Conservation (phyloP, 257 asterid species). For the Ajuga chamaepitys region DNA sequence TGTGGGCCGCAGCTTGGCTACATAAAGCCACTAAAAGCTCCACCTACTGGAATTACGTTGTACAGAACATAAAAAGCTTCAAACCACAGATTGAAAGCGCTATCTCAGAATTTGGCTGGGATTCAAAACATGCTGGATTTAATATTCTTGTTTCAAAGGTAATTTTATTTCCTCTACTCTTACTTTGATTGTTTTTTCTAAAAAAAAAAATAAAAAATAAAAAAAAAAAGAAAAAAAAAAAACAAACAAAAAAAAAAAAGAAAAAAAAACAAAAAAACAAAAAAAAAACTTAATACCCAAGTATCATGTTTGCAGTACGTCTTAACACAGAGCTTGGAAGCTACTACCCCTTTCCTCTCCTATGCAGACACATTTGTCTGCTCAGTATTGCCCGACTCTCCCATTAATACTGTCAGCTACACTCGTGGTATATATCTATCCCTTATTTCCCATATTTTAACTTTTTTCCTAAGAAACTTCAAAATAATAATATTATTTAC, state of each 20-base stretch:
- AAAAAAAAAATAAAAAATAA: too few species aligned
- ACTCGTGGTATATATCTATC: constrained; percentile 21
- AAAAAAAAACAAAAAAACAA: too few species aligned
- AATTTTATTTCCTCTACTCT: not conserved
- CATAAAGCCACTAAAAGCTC: constrained; percentile 32
- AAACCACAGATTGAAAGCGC: constrained; percentile 18
- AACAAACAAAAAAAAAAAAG: too few species aligned
- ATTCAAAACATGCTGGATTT: constrained; percentile 50
- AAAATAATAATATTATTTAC: too few species aligned
- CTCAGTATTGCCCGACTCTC: constrained; percentile 34
- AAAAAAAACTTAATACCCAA: too few species aligned
- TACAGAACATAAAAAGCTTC: constrained; percentile 19
- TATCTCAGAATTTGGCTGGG: constrained; percentile 45
- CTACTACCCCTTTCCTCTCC: constrained; percentile 25
- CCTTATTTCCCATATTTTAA: not conserved
- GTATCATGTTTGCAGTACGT: constrained; percentile 15
- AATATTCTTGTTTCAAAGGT: constrained; percentile 43
- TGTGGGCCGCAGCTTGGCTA: constrained; percentile 48
- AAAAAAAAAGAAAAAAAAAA: too few species aligned
- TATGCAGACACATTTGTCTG: constrained; percentile 32
- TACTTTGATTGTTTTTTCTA: not conserved
- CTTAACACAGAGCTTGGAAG: constrained; percentile 7
- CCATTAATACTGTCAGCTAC: constrained; percentile 13
- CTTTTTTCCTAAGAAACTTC: too few species aligned
- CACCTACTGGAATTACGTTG: constrained; percentile 24